A percentile compares a stretch with the other conserved stretches of the same genome.
phyloP scores from a whole-genome alignment of 2,329 filamentous ascomycete genomes.

The Phyllosticta citriasiana region DNA sequence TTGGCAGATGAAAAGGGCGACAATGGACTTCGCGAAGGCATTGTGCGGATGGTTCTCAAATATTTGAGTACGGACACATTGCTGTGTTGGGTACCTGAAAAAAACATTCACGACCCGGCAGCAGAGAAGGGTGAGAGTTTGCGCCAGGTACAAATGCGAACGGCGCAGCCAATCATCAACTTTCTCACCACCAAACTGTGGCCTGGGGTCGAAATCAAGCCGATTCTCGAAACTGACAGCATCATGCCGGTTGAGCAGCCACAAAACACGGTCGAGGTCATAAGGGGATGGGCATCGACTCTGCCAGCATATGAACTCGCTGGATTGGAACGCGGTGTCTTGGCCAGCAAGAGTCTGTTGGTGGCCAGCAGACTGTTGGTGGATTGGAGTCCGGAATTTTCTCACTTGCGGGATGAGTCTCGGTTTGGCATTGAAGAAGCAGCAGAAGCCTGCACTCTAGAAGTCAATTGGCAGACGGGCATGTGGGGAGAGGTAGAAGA shows the following conservation, averaged over 20 bases:
- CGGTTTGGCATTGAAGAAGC: conserved; percentile 77
- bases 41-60: conserved; percentile 61
- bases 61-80: conserved; percentile 90
- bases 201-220: conserved; percentile 70
- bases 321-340: conserved; percentile 69
- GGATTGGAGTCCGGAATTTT: conserved; percentile 76
- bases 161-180: conserved; percentile 59
- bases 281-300: conserved; percentile 65
- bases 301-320: conserved; percentile 74
- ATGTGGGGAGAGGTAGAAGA: conserved; percentile 98
- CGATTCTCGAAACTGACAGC: conserved; percentile 67
- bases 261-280: conserved; percentile 63
- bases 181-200: conserved; percentile 66
- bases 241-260: conserved; percentile 69
- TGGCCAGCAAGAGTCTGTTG: conserved; percentile 81
- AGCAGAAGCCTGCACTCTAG: conserved; percentile 63
- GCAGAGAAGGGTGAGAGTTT: conserved; percentile 48
- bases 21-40: conserved; percentile 47
- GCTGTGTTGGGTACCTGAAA: conserved; percentile 73
- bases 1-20: conserved; percentile 51
- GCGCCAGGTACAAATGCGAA: conserved; percentile 59
- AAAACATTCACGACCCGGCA: conserved; percentile 36
- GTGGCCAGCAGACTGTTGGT: conserved; percentile 65
- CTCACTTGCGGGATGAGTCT: conserved; percentile 37
- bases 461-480: conserved; percentile 81